Evolutionary conservation across 2,329 filamentous ascomycete species (phyloP).

Genomic region (Fusarium annulatum): DNA sequence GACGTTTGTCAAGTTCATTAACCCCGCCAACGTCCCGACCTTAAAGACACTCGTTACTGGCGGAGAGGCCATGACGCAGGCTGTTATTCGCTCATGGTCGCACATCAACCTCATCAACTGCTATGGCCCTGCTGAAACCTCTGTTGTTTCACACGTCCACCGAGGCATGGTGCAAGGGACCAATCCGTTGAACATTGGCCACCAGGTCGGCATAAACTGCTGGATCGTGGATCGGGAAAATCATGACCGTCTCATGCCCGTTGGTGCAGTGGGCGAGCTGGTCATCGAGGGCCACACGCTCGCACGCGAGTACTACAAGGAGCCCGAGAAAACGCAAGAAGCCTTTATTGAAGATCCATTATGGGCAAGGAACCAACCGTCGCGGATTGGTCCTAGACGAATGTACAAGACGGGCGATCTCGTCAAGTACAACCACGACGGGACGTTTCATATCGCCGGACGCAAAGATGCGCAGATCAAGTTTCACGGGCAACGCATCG

Average conservation of each 20-base stretch:
- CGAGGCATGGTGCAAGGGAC: slow-evolving; percentile 26
- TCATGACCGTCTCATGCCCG: slow-evolving; percentile 42
- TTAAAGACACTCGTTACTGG: slow-evolving; percentile 40
- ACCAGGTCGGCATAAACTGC: slow-evolving; percentile 24
- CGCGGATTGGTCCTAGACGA: not conserved
- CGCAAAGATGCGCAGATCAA: slow-evolving; percentile 49
- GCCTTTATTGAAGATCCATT: slow-evolving; percentile 42
- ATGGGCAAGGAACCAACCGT: slow-evolving; percentile 15
- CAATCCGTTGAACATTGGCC: slow-evolving; percentile 38
- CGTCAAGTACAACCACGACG: slow-evolving; percentile 44
- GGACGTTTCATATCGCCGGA: slow-evolving; percentile 39
- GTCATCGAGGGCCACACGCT: slow-evolving; percentile 54
- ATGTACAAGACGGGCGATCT: slow-evolving; percentile 43
- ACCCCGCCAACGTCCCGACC: slow-evolving; percentile 27
- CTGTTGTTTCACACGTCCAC: slow-evolving; percentile 36
- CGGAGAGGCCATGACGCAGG: slow-evolving; percentile 41
- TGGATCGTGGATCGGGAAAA: slow-evolving; percentile 47
- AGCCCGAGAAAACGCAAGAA: slow-evolving; percentile 47
- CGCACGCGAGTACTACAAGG: slow-evolving; percentile 62
- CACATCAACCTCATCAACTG: slow-evolving; percentile 40
- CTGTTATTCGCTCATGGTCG: slow-evolving; percentile 36
- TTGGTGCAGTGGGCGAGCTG: slow-evolving; percentile 50
- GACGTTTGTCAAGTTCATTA: slow-evolving; percentile 33
- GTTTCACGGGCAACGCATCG: slow-evolving; percentile 49
- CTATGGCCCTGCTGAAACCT: slow-evolving; percentile 40